These are phyloP conservation scores for Zasmidium angulare DNA, from an alignment of 2,329 filamentous ascomycete genomes.

Conservation along the genomic window DNA sequence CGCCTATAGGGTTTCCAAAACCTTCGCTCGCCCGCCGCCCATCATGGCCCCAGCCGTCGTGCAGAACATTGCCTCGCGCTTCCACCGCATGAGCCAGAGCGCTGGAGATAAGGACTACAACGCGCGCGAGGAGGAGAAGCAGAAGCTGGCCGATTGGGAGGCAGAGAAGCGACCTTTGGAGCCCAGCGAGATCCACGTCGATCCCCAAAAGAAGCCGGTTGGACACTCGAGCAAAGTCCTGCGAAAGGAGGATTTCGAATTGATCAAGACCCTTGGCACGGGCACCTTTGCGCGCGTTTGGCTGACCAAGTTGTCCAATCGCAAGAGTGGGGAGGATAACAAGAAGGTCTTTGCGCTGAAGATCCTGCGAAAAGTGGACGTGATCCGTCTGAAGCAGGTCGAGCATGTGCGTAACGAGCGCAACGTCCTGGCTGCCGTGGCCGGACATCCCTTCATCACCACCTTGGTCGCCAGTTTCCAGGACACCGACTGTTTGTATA, in stretches of 20 bases:
- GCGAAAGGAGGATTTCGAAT: conserved; percentile 63
- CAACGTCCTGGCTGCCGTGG: conserved; percentile 72
- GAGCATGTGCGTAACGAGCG: conserved; percentile 85
- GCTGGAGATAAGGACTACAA: conserved; percentile 26
- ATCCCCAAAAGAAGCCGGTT: conserved; percentile 46
- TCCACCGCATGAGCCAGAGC: conserved; percentile 36
- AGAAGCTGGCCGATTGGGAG: conserved; percentile 47
- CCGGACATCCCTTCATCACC: conserved; percentile 81
- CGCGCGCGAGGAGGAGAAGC: conserved; percentile 50
- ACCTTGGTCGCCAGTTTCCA: conserved; percentile 76
- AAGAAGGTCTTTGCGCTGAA: conserved; percentile 77
- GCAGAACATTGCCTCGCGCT: conserved; percentile 35
- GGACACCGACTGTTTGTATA: conserved; percentile 75
- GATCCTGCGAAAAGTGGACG: conserved; percentile 66
- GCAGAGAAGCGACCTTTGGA: conserved; percentile 45
- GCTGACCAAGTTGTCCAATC: conserved; percentile 65
- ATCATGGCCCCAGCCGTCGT: conserved; percentile 35
- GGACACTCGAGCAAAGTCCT: conserved; percentile 49
- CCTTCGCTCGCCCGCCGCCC: neutral
- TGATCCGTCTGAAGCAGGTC: conserved; percentile 81
- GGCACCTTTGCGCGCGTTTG: conserved; percentile 79
- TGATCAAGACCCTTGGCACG: conserved; percentile 74
- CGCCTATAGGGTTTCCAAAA: neutral
- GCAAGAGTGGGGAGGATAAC: conserved; percentile 29
- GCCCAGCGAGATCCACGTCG: conserved; percentile 43